Conservation (phyloP, 148 eudicot genomes). For the Hydrangea macrophylla region DNA sequence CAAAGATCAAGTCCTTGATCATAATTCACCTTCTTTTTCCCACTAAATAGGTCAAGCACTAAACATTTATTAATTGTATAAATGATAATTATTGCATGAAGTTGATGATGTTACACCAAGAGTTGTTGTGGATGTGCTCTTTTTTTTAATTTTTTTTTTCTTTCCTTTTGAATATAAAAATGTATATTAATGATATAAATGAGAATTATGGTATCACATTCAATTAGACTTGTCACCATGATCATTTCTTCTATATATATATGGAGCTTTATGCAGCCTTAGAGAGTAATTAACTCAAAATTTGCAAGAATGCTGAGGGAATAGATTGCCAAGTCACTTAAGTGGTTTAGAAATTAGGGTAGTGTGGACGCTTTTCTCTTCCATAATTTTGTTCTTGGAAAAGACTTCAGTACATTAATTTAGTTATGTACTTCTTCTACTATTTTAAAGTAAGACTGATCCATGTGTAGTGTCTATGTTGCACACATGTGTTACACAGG, state of each 20-base stretch:
- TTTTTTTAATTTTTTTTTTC: neutral
- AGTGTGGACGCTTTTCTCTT: too few relatives aligned
- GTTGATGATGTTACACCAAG: slow-evolving; percentile 2
- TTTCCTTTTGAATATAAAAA: neutral
- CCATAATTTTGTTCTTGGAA: too few relatives aligned
- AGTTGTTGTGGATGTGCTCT: slow-evolving; percentile 1
- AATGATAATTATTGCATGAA: slow-evolving; percentile 10
- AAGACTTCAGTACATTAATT: too few relatives aligned
- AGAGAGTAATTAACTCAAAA: neutral
- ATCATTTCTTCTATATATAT: neutral
- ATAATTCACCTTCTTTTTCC: neutral
- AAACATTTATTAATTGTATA: slow-evolving; percentile 2
- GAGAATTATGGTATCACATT: neutral
- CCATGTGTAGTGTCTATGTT: too few relatives aligned
- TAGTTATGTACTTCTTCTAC: too few relatives aligned
- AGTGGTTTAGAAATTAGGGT: too few relatives aligned
- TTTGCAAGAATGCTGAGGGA: neutral
- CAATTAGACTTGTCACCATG: neutral
- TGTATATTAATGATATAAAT: neutral
- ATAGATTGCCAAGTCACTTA: neutral
- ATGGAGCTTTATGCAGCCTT: neutral
- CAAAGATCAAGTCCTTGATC: neutral
- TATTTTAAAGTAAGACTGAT: too few relatives aligned
- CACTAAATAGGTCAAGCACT: neutral
- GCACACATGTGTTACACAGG: too few relatives aligned